phyloP scores from a whole-genome alignment of 768 basidiomycete species.

The Tricholoma sp. region DNA sequence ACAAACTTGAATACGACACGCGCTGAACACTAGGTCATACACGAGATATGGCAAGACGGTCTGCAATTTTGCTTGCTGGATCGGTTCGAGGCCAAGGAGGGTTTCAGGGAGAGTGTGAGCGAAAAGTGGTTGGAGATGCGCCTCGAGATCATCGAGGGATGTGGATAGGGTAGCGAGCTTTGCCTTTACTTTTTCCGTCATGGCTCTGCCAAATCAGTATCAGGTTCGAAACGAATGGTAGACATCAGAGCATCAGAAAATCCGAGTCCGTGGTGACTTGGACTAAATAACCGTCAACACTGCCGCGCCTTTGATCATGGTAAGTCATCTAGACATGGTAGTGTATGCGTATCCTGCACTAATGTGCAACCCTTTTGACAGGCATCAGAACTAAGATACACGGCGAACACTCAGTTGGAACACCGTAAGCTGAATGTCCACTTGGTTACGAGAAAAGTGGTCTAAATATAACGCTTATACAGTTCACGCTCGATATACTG shows the following conservation, averaged over 20 bases:
- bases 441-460: background rate
- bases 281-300: conserved; percentile 29
- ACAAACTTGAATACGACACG: conserved; percentile 18
- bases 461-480: conserved; percentile 12
- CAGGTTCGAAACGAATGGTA: no score
- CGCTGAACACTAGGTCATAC: conserved; percentile 84
- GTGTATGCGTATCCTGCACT: conserved; percentile 3
- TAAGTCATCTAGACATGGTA: conserved; percentile 26
- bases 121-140: conserved; percentile 59
- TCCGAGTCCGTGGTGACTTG: background rate
- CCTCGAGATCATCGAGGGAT: conserved; percentile 69
- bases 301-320: conserved; percentile 31
- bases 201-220: conserved; percentile 13
- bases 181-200: conserved; percentile 42
- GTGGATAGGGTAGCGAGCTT: conserved; percentile 44
- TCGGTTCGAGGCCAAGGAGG: conserved; percentile 54
- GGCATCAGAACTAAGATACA: conserved; percentile 93
- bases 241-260: no score
- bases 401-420: conserved; percentile 93
- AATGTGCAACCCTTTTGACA: conserved; percentile 23
- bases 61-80: conserved; percentile 81
- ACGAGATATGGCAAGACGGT: conserved; percentile 75
- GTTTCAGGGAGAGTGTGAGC: conserved; percentile 65
- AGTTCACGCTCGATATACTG: conserved; percentile 96
- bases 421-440: conserved; percentile 55